phyloP scores from a whole-genome alignment of 768 basidiomycete species.

The Boletus sp. region DNA sequence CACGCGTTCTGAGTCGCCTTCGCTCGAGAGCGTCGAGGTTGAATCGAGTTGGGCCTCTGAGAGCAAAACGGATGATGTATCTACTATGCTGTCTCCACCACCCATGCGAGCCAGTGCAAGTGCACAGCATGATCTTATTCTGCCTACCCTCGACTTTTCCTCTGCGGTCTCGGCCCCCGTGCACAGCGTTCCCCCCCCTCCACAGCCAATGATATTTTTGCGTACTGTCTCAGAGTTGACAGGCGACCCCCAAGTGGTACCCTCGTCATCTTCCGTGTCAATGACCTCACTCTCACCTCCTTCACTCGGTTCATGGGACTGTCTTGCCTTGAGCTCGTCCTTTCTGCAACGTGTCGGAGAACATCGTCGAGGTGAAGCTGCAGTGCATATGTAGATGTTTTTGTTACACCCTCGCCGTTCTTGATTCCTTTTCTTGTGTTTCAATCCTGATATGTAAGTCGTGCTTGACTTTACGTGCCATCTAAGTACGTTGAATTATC shows the following conservation, averaged over 20 bases:
- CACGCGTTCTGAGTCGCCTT: background rate
- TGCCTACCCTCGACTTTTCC: slow-evolving; percentile 77
- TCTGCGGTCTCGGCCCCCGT: slow-evolving; percentile 36
- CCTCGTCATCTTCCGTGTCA: background rate
- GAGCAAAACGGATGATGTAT: background rate
- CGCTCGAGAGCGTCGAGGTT: slow-evolving; percentile 5
- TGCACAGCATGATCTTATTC: slow-evolving; percentile 62
- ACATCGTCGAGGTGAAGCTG: background rate
- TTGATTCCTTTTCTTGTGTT: background rate
- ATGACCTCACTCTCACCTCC: background rate
- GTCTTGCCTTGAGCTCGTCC: slow-evolving; percentile 14
- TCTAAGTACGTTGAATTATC: background rate
- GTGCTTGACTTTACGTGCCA: background rate
- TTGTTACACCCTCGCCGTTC: background rate
- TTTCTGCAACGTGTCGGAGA: slow-evolving; percentile 13
- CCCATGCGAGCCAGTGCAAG: slow-evolving; percentile 37
- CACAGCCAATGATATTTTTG: slow-evolving; percentile 18
- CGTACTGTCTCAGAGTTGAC: slow-evolving; percentile 24
- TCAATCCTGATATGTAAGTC: background rate
- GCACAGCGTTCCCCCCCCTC: slow-evolving; percentile 1
- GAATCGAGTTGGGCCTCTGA: slow-evolving; percentile 9
- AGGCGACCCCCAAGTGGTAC: slow-evolving; percentile 3
- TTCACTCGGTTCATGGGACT: slow-evolving; percentile 20
- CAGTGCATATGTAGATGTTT: background rate
- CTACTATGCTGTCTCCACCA: slow-evolving; percentile 4